Conservation (phyloP, 768 basidiomycete genomes). For the Agaricus subrufescens region DNA sequence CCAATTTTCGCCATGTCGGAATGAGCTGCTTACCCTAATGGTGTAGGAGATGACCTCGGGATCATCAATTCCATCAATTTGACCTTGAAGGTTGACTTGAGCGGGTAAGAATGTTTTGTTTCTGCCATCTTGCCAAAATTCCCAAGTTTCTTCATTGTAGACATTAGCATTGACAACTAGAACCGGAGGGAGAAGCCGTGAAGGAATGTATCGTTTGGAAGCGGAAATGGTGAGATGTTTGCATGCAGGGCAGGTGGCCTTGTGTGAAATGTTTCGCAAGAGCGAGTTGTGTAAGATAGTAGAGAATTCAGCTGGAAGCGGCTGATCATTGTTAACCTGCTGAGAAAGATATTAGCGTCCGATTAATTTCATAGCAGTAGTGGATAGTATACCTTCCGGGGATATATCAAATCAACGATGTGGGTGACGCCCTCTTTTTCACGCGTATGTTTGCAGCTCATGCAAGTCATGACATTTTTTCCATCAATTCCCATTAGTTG, state of each 20-base stretch:
- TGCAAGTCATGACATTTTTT: constrained; percentile 70
- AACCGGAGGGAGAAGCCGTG: constrained; percentile 71
- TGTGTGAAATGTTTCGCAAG: constrained; percentile 77
- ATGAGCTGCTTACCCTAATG: constrained; percentile 52
- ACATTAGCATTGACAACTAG: constrained; percentile 84
- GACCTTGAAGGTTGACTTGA: constrained; percentile 51
- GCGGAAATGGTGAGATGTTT: constrained; percentile 72
- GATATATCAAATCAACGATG: constrained; percentile 83
- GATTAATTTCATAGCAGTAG: neutral
- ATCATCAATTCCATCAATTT: constrained; percentile 56
- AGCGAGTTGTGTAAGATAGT: constrained; percentile 72
- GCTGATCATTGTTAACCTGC: constrained; percentile 3
- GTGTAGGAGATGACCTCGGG: constrained; percentile 57
- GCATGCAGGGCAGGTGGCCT: constrained; percentile 82
- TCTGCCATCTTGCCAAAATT: constrained; percentile 70
- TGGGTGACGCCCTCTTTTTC: constrained; percentile 80
- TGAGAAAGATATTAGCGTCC: neutral
- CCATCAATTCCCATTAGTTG: constrained; percentile 83
- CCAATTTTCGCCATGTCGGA: neutral
- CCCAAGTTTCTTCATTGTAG: constrained; percentile 67
- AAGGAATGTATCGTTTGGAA: constrained; percentile 60
- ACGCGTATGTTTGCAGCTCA: constrained; percentile 63
- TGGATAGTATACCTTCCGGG: constrained; percentile 57
- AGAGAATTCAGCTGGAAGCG: constrained; percentile 45
- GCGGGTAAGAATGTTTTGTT: constrained; percentile 58